Conservation (phyloP, 441 rosid genomes). For the Lepidium campestre region DNA sequence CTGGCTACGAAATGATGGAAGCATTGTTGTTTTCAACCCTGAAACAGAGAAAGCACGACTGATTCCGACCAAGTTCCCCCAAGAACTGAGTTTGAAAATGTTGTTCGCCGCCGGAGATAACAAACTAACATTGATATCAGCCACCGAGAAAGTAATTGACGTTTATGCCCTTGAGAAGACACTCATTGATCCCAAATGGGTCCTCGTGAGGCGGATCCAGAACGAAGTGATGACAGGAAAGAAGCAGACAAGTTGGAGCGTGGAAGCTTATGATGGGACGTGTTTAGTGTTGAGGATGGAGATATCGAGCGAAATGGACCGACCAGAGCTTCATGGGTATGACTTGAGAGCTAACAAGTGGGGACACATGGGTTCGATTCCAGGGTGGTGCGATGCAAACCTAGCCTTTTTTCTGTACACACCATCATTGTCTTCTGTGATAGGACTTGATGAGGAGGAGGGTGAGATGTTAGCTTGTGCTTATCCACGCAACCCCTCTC, state of each 20-base stretch:
- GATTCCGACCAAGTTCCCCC: background rate
- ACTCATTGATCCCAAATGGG: background rate
- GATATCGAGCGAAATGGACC: no score
- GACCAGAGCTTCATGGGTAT: background rate
- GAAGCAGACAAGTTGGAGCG: no score
- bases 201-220: background rate
- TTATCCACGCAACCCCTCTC: background rate
- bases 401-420: background rate
- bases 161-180: background rate
- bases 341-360: conserved; percentile 1
- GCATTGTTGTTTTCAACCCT: background rate
- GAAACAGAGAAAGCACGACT: background rate
- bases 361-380: background rate
- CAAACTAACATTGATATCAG: background rate
- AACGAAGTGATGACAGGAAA: background rate
- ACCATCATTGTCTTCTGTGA: background rate
- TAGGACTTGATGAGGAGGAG: background rate
- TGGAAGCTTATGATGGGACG: no score
- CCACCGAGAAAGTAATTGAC: background rate
- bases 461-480: background rate
- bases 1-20: conserved; percentile 1
- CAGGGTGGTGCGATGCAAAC: background rate
- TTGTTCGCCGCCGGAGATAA: background rate
- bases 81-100: background rate
- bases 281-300: no score